Evolutionary conservation across 2,329 filamentous ascomycete species (phyloP).

Genomic region (Xylariaceae sp.): DNA sequence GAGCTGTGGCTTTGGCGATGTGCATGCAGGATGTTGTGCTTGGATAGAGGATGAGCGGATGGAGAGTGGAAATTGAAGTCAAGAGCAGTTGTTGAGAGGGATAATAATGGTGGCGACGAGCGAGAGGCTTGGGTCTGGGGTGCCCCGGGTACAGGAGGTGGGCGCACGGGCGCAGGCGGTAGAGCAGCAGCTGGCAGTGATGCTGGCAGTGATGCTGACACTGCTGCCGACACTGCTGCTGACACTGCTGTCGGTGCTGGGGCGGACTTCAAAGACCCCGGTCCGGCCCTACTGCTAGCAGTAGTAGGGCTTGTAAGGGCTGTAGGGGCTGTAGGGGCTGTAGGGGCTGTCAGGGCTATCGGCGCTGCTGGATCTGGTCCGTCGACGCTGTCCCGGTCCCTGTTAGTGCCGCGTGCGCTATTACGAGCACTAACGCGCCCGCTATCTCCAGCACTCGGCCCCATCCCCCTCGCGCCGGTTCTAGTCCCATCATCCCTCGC

Average conservation of each 20-base stretch:
- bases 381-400: not conserved
- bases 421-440: conserved; percentile 8
- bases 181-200: not conserved
- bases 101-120: not conserved
- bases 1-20: conserved; percentile 53
- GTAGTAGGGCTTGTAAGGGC: not conserved
- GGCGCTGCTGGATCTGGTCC: conserved; percentile 3
- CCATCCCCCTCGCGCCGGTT: not conserved
- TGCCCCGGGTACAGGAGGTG: not conserved
- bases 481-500: not conserved
- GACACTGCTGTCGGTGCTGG: not conserved
- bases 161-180: not conserved
- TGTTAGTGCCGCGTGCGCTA: conserved; percentile 1
- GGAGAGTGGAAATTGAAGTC: conserved; percentile 2
- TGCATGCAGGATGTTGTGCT: conserved; percentile 35
- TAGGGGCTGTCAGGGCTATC: not conserved
- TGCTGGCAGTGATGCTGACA: not conserved
- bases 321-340: too few relatives aligned
- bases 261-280: not conserved
- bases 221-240: not conserved
- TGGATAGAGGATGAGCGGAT: conserved; percentile 8
- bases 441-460: conserved; percentile 8
- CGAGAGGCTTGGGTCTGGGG: conserved; percentile 8
- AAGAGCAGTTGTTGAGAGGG: conserved; percentile 8
- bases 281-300: not conserved